Base-by-base conservation (phyloP, 441 rosid genomes). In the Adansonia madagascariensis region DNA sequence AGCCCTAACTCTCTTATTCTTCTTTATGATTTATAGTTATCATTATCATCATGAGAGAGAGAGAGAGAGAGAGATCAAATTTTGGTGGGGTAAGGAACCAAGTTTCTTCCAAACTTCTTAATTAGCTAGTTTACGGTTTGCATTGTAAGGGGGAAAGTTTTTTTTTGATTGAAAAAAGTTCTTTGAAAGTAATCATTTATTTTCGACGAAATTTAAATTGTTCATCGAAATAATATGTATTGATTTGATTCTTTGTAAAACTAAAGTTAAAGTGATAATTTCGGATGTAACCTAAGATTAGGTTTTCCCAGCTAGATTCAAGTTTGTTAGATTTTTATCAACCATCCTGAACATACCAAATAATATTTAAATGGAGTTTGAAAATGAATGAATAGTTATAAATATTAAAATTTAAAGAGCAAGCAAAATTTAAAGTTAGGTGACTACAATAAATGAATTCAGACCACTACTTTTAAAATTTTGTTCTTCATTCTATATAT, bases 361-460 rank as follows among this genome's bases (percentile, higher is more conserved):
- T 24, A 24, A 24, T 24, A 24, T 24, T 24, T 1, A 24, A 24
- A 24, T 24, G 27, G 27, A 24, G 27, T 24, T 24, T 24, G 27
- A 24, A 24, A 24, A 24, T 24, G 74, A 24, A 24, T 24, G 27
- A 24, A 24, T 24, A 24, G 1, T 24, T 24, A 24, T 24, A 24
- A 24, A 24, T 24, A 24, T 24, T 24, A 24, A 24, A 24, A 24
- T 24, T 24, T 24, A 24, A 24, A 24, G 27, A 65, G 78, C 81
- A 65, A 79, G 79, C 79, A 8, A 80, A 64, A 60, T 76, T 49
- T 71, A 67, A 24, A 52, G 78, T 59, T 14, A 2, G 56, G 80
- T 39, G 47, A 39, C 59, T 44, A 11, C 52, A 72, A 31, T 69
- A 66, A 61, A 57, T 71, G 39, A 73, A 77, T 77, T 52, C 8